Evolutionary conservation across 1,139 yeast genomes (phyloP), one percentile per base, ranked within the genome.

Genomic region (Debaryomyces singareniensis): DNA sequence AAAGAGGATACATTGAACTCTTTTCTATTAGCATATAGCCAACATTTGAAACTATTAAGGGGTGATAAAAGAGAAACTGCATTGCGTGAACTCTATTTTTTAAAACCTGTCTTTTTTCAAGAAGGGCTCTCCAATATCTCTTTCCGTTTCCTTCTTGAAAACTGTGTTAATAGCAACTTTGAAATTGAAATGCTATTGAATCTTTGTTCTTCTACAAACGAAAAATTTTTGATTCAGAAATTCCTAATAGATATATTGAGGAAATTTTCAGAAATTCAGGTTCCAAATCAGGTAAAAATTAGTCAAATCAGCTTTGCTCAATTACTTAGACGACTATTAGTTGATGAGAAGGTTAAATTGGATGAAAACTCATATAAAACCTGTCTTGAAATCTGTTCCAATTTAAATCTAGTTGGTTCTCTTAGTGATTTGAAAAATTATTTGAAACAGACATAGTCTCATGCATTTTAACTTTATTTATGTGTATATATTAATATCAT

Each of bases 121-220:
- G 37, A 42, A 13, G 40, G 42, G 2, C 30, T 61, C 15, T 43
- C 45, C 14, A 33, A 41, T 0, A 28, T 38, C 2, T 31, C 49
- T 3, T 49, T 58, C 25, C 36, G 40, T 13, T 38, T 58, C 5
- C 34, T 65, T 5, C 38, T 63, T 25, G 34, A 40, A 5, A 33
- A 43, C 16, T 43, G 51, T 2, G 47, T 58, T 5, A 38, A 45
- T 13, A 47, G 47, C 26, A 33, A 40, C 1, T 42, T 40, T 25
- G 71, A 65, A 24, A 45, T 66, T 28, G 53, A 55, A 11, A 58
- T 60, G 28, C 51, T 65, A 24, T 22, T 62, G 3, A 44, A 40
- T 16, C 44, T 57, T 23, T 40, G 45, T 1, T 45, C 35, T n/a
- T 27, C 25, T 13, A 34, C n/a, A 6, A 15, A 21, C 9, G 16